These are phyloP conservation scores for Alternaria solani DNA, from an alignment of 2,329 filamentous ascomycete species.

Conservation along the genomic window DNA sequence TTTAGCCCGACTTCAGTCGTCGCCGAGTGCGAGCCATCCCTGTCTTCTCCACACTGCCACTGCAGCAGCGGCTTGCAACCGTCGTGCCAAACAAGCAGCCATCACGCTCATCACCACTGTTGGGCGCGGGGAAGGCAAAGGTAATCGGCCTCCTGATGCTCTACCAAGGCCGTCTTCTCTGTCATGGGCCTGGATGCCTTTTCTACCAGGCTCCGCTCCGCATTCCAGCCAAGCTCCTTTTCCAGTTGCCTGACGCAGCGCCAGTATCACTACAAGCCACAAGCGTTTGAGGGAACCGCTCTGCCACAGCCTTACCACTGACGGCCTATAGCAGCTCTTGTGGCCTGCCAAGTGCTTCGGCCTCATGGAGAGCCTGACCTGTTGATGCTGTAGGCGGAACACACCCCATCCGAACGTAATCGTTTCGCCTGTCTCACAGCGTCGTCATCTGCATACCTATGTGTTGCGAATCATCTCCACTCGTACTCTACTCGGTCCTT, in stretches of 20 bases:
- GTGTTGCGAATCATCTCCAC: slow-evolving; percentile 29
- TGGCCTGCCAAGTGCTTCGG: slow-evolving; percentile 34
- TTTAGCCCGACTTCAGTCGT: slow-evolving; percentile 19
- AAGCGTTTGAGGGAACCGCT: slow-evolving; percentile 43
- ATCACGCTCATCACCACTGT: slow-evolving; percentile 13
- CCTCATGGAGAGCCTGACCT: slow-evolving; percentile 35
- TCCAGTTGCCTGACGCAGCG: slow-evolving; percentile 39
- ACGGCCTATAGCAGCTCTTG: slow-evolving; percentile 31
- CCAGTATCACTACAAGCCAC: slow-evolving; percentile 42
- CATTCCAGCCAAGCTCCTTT: slow-evolving; percentile 24
- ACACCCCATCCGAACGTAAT: slow-evolving; percentile 38
- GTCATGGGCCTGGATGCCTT: slow-evolving; percentile 20
- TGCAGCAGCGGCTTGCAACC: slow-evolving; percentile 21
- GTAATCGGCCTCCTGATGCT: not conserved
- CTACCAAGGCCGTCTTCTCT: not conserved
- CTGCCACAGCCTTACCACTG: slow-evolving; percentile 34
- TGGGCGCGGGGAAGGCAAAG: slow-evolving; percentile 12
- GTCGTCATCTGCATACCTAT: slow-evolving; percentile 30
- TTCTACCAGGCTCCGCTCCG: slow-evolving; percentile 17
- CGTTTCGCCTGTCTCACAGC: slow-evolving; percentile 49
- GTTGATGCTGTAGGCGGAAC: slow-evolving; percentile 47
- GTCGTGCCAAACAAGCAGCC: slow-evolving; percentile 8
- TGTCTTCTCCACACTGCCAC: slow-evolving; percentile 25
- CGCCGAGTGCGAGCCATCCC: slow-evolving; percentile 20
- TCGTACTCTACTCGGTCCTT: not conserved